Conservation (phyloP, 2,329 filamentous ascomycete species). For the Fusarium kyushuense region DNA sequence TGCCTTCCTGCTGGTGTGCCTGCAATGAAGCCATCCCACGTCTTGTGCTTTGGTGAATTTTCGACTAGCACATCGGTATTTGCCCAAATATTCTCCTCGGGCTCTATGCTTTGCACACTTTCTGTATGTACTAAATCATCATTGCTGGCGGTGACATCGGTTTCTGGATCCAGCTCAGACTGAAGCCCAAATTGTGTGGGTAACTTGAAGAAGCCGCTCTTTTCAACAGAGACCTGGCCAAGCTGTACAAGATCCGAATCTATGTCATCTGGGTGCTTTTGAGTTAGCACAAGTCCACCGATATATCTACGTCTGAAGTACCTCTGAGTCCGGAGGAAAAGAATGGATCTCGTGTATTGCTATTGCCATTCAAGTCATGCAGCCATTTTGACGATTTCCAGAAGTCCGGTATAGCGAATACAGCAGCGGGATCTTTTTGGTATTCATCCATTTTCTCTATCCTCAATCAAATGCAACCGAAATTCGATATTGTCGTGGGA, state of each 20-base stretch:
- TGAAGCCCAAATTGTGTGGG: constrained; percentile 32
- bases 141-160: constrained; percentile 11
- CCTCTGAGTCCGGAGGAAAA: constrained; percentile 58
- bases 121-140: constrained; percentile 12
- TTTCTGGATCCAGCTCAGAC: constrained; percentile 13
- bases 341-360: constrained; percentile 50
- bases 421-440: constrained; percentile 61
- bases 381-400: constrained; percentile 67
- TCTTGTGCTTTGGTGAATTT: constrained; percentile 63
- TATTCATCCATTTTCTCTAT: constrained; percentile 51
- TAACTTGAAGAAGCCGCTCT: constrained; percentile 52
- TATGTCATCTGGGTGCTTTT: constrained; percentile 10
- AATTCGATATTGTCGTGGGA: constrained; percentile 26
- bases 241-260: constrained; percentile 37
- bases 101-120: constrained; percentile 18
- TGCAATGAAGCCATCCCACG: constrained; percentile 77
- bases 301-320: constrained; percentile 25
- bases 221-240: constrained; percentile 36
- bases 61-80: constrained; percentile 50
- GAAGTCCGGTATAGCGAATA: constrained; percentile 74
- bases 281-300: constrained; percentile 3
- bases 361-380: constrained; percentile 45
- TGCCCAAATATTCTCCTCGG: constrained; percentile 60
- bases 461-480: not conserved
- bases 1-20: constrained; percentile 52